A percentile compares a stretch with the other conserved stretches of the same genome.
Conservation (phyloP, 2,329 filamentous ascomycete species). For the Paracoccidioides brasiliensis region DNA sequence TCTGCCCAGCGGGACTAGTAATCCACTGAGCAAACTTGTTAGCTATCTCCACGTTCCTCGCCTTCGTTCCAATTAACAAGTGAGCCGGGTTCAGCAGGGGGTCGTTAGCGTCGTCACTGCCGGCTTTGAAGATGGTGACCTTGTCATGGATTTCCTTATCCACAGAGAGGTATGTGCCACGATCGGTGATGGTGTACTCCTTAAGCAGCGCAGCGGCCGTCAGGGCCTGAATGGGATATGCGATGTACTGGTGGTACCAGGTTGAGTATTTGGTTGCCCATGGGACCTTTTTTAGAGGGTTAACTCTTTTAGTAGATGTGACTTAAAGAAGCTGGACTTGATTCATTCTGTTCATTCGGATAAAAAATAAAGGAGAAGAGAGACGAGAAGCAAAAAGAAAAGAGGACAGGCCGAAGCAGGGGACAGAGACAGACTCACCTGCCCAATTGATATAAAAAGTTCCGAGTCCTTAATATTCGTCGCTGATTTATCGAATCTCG, state of each 20-base stretch:
- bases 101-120: constrained; percentile 26
- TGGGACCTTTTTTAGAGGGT: constrained; percentile 18
- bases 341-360: too few relatives aligned
- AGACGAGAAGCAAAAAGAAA: background rate
- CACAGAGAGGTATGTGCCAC: constrained; percentile 34
- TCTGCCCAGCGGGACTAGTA: constrained; percentile 23
- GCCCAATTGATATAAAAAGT: constrained; percentile 36
- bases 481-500: constrained; percentile 37
- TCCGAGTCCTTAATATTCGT: constrained; percentile 38
- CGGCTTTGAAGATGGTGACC: constrained; percentile 19
- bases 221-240: constrained; percentile 35
- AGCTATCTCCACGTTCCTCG: constrained; percentile 23
- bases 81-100: constrained; percentile 34
- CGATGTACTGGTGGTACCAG: constrained; percentile 38
- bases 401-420: background rate
- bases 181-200: constrained; percentile 38
- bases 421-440: constrained; percentile 13
- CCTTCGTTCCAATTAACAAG: constrained; percentile 26
- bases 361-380: too few relatives aligned
- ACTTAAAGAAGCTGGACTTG: background rate
- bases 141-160: constrained; percentile 20
- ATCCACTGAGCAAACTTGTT: constrained; percentile 30
- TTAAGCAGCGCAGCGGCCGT: constrained; percentile 29
- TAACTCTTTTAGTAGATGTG: background rate
- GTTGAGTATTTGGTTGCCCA: constrained; percentile 34